phyloP scores from a whole-genome alignment of 2,329 filamentous ascomycete genomes.

The Scedosporium boydii region DNA sequence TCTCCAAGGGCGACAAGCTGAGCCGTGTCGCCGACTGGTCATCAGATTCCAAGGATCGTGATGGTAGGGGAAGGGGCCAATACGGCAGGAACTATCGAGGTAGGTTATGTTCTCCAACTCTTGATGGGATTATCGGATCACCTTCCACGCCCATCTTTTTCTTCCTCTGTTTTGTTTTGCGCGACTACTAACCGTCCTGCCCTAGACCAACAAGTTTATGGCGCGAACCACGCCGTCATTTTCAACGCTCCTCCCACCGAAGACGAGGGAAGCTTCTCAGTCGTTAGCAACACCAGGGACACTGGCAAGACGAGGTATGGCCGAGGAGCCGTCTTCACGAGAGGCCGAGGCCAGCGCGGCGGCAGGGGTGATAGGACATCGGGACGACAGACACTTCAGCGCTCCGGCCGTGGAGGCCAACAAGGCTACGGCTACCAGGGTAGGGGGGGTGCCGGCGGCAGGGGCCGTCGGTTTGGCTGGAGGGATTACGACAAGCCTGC shows the following conservation, averaged over 20 bases:
- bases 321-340: constrained; percentile 82
- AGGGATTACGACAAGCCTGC: constrained; percentile 98
- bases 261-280: constrained; percentile 95
- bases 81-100: constrained; percentile 93
- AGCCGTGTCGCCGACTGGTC: constrained; percentile 99
- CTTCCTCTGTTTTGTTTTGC: not conserved
- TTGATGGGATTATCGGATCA: not conserved
- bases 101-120: constrained; percentile 26
- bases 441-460: constrained; percentile 56
- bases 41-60: constrained; percentile 75
- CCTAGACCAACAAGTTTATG: constrained; percentile 91
- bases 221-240: constrained; percentile 72
- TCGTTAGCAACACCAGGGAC: constrained; percentile 90
- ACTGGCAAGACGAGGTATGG: constrained; percentile 79
- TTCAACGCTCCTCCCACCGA: constrained; percentile 90
- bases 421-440: constrained; percentile 57
- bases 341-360: constrained; percentile 67
- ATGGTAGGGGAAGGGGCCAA: constrained; percentile 65
- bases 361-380: constrained; percentile 56
- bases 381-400: constrained; percentile 54
- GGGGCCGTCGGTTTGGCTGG: constrained; percentile 89
- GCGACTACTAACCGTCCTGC: not conserved
- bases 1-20: constrained; percentile 97
- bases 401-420: constrained; percentile 59
- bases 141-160: not conserved